Evolutionary conservation across 2,329 filamentous ascomycete species (phyloP).

Genomic region (Penicillium sp.): DNA sequence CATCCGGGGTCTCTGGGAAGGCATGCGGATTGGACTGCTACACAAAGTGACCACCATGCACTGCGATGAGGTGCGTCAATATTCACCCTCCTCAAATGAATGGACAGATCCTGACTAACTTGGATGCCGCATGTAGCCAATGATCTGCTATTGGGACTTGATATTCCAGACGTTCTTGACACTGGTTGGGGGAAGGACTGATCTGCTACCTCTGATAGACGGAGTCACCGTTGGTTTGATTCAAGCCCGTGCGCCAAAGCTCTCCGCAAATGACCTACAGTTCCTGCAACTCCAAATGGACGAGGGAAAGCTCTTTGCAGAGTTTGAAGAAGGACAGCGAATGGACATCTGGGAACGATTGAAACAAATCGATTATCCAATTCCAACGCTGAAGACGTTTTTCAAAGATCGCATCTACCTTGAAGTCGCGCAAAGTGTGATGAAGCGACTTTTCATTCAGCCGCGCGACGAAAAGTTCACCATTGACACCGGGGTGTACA

Average conservation of each 20-base stretch:
- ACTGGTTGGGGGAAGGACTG: background rate
- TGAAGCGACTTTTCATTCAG: constrained; percentile 1
- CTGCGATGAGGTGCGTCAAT: constrained; percentile 10
- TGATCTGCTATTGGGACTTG: constrained; percentile 11
- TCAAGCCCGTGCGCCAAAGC: constrained; percentile 6
- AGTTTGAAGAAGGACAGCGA: background rate
- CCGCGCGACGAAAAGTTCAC: constrained; percentile 2
- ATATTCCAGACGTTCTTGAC: constrained; percentile 7
- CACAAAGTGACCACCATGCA: constrained; percentile 10
- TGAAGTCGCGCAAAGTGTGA: constrained; percentile 6
- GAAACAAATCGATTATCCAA: constrained; percentile 9
- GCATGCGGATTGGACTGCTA: constrained; percentile 10
- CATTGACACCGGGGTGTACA: constrained; percentile 7
- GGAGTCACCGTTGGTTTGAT: constrained; percentile 7
- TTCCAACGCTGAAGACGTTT: constrained; percentile 14
- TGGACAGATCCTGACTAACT: background rate
- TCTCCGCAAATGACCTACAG: constrained; percentile 3
- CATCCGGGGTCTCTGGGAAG: constrained; percentile 8
- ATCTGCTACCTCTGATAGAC: constrained; percentile 2
- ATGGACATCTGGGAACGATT: constrained; percentile 7
- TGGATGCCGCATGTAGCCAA: constrained; percentile 2
- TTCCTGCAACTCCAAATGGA: constrained; percentile 1
- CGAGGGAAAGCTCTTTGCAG: background rate
- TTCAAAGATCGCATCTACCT: constrained; percentile 16
- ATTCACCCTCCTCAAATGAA: background rate